Percentiles rank a stretch among this genome's conserved stretches.
Evolutionary conservation across 345 rosid species (phyloP).

Genomic region (Acer yangbiense): DNA sequence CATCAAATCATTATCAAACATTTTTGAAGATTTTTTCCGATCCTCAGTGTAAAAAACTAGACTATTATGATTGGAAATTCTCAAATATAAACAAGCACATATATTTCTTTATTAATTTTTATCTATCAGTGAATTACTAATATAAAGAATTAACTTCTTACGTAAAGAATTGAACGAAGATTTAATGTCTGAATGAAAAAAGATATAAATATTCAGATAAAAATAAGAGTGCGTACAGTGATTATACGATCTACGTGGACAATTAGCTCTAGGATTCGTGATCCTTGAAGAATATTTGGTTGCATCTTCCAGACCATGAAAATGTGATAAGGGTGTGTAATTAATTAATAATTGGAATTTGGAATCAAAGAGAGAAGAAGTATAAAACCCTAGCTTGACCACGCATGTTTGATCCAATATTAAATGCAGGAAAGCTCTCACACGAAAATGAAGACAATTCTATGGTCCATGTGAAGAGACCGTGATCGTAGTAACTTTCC

Average conservation of each 20-base stretch:
- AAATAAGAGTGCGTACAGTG: no score
- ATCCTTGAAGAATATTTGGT: neutral
- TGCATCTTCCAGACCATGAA: neutral
- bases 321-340: no score
- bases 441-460: constrained; percentile 3
- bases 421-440: neutral
- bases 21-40: neutral
- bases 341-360: neutral
- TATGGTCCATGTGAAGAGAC: constrained; percentile 24
- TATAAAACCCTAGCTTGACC: neutral
- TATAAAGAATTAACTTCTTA: no score
- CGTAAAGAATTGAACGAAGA: no score
- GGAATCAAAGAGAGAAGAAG: neutral
- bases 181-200: no score
- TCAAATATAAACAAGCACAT: no score
- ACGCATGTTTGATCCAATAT: neutral
- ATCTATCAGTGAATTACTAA: no score
- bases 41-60: neutral
- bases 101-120: no score
- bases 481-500: constrained; percentile 19
- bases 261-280: neutral
- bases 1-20: neutral
- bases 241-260: neutral
- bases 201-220: no score
- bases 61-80: neutral